Conservation (phyloP, 1,284 basidiomycete genomes). For the Gymnopus androsaceus region DNA sequence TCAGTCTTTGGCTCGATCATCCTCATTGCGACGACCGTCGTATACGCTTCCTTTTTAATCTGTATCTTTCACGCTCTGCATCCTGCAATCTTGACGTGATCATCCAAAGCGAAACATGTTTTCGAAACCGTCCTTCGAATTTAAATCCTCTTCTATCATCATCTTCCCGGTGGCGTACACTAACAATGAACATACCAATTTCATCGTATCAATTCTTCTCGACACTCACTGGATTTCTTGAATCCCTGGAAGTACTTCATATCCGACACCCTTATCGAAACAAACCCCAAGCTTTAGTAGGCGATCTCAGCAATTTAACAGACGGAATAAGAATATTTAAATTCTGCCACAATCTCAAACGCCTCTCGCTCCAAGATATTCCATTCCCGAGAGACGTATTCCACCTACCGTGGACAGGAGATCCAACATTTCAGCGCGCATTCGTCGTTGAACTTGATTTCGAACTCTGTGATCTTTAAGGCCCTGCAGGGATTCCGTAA, state of each 20-base stretch:
- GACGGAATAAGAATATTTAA: not conserved
- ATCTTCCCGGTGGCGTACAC: not conserved
- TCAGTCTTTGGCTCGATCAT: not conserved
- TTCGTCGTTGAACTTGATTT: not conserved
- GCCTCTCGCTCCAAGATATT: not conserved
- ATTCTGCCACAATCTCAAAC: not conserved
- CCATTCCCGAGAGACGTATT: constrained; percentile 2
- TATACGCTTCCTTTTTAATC: not conserved
- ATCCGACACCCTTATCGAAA: not conserved
- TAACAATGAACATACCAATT: not conserved
- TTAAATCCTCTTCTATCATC: not conserved
- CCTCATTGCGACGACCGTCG: not conserved
- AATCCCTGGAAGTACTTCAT: not conserved
- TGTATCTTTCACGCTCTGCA: not conserved
- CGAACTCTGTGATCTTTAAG: not conserved
- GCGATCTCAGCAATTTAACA: not conserved
- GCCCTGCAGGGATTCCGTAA: not conserved
- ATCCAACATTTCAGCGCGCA: not conserved
- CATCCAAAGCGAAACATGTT: not conserved
- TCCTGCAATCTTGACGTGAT: not conserved
- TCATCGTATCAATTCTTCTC: not conserved
- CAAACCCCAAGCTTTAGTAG: not conserved
- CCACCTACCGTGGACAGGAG: not conserved
- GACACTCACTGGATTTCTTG: not conserved
- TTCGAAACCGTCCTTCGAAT: not conserved